Percentiles rank a stretch among this genome's conserved stretches.
Evolutionary conservation across 2,329 filamentous ascomycete genomes (phyloP).

Genomic region (Colletotrichum sp.): DNA sequence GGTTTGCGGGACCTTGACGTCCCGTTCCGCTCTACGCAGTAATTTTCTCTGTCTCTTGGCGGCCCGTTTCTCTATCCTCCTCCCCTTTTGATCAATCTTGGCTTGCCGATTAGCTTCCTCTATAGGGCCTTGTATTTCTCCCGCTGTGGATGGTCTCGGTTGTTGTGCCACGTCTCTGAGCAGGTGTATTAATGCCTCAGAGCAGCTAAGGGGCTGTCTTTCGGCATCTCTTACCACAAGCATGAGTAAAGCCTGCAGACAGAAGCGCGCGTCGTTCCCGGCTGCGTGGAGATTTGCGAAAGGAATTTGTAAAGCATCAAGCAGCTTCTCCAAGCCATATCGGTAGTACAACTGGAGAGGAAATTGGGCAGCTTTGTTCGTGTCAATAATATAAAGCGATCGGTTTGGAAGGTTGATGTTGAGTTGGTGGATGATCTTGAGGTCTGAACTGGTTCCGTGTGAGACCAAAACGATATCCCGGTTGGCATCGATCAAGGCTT

Average conservation of each 20-base stretch:
- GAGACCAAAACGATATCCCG: conserved; percentile 3
- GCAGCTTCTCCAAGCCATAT: conserved; percentile 25
- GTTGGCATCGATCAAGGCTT: not conserved
- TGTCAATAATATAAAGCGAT: conserved; percentile 27
- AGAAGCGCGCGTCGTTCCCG: conserved; percentile 33
- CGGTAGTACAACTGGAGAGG: conserved; percentile 27
- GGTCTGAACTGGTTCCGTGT: not conserved
- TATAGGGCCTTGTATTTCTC: not conserved
- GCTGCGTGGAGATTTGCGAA: conserved; percentile 25
- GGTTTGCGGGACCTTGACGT: not conserved
- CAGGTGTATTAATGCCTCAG: not conserved
- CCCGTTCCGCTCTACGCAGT: not conserved
- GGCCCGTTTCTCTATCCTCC: not conserved
- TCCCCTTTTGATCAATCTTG: not conserved
- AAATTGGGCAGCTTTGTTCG: conserved; percentile 28
- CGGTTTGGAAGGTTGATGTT: not conserved
- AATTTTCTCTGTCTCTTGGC: not conserved
- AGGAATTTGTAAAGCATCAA: conserved; percentile 23
- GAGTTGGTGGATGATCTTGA: conserved; percentile 12
- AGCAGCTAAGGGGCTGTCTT: not conserved
- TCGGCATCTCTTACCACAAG: conserved; percentile 14
- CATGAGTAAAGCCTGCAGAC: conserved; percentile 22
- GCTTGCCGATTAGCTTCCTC: not conserved
- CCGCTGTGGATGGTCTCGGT: not conserved
- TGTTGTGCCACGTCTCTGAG: not conserved